Conservation (phyloP, 2,329 filamentous ascomycete genomes). For the Beauveria pseudobassiana region DNA sequence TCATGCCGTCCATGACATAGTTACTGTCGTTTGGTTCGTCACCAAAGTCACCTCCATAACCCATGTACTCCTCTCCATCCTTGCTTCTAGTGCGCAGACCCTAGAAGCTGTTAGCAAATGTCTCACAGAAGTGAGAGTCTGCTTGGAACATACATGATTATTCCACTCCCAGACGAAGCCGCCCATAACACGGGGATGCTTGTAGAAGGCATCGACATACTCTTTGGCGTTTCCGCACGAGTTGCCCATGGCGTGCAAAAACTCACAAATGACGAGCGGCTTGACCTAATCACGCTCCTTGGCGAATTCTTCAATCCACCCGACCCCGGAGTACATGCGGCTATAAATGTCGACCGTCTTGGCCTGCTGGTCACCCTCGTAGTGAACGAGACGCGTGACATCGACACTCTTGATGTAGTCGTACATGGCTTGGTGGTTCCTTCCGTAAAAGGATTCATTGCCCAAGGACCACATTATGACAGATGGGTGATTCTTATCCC, state of each 20-base stretch:
- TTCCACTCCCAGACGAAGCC: constrained; percentile 61
- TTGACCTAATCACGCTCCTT: constrained; percentile 39
- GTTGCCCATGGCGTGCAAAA: constrained; percentile 62
- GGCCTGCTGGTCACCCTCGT: constrained; percentile 54
- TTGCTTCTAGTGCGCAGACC: constrained; percentile 35
- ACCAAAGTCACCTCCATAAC: constrained; percentile 55
- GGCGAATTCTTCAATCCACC: constrained; percentile 34
- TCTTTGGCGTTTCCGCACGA: constrained; percentile 60
- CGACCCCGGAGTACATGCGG: constrained; percentile 55
- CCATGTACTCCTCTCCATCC: constrained; percentile 41
- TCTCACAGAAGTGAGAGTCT: too few species aligned
- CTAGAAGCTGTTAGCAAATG: constrained; percentile 15
- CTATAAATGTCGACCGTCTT: constrained; percentile 55
- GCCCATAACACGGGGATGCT: constrained; percentile 44
- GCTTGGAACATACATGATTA: constrained; percentile 38
- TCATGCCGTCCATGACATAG: constrained; percentile 51
- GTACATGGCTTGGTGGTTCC: constrained; percentile 62
- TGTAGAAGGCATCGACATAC: constrained; percentile 59
- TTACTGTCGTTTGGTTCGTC: constrained; percentile 52
- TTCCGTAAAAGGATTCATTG: constrained; percentile 64
- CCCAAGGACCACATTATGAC: constrained; percentile 66
- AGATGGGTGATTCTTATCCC: constrained; percentile 53
- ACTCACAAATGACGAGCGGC: constrained; percentile 51
- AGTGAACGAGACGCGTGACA: constrained; percentile 52
- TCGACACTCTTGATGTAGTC: constrained; percentile 52